These are phyloP conservation scores for Boletus sp. DNA, from an alignment of 768 basidiomycete species.

Conservation along the genomic window DNA sequence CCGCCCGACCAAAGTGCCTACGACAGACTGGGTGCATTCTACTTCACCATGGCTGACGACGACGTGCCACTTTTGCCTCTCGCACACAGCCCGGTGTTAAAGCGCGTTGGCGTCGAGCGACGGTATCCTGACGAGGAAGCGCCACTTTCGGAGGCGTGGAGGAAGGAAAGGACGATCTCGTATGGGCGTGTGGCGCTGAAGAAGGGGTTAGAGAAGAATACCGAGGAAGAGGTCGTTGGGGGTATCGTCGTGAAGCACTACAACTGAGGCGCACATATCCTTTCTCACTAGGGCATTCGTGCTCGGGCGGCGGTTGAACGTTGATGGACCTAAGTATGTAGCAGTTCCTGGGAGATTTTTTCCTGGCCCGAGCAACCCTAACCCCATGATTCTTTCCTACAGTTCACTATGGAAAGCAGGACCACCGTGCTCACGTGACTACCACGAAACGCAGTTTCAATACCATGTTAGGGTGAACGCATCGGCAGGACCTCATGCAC, in stretches of 20 bases:
- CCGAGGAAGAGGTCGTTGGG: conserved; percentile 54
- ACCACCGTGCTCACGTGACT: too few relatives aligned
- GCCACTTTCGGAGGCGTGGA: conserved; percentile 51
- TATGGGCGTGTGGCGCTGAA: conserved; percentile 49
- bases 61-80: conserved; percentile 43
- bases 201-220: conserved; percentile 36
- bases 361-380: too few relatives aligned
- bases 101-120: conserved; percentile 39
- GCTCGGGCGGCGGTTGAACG: too few relatives aligned
- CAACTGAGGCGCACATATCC: conserved; percentile 31
- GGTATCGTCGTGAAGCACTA: conserved; percentile 60
- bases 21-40: conserved; percentile 54
- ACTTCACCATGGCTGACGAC: conserved; percentile 55
- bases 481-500: too few relatives aligned
- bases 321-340: too few relatives aligned
- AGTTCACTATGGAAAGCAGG: too few relatives aligned
- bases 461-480: too few relatives aligned
- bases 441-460: too few relatives aligned
- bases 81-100: conserved; percentile 47
- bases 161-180: conserved; percentile 46
- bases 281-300: too few relatives aligned
- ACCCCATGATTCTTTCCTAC: too few relatives aligned
- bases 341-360: too few relatives aligned
- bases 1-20: conserved; percentile 48
- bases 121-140: conserved; percentile 38